These are phyloP conservation scores for Candolleomyces aberdarensis DNA, from an alignment of 768 basidiomycete genomes.

Conservation along the genomic window DNA sequence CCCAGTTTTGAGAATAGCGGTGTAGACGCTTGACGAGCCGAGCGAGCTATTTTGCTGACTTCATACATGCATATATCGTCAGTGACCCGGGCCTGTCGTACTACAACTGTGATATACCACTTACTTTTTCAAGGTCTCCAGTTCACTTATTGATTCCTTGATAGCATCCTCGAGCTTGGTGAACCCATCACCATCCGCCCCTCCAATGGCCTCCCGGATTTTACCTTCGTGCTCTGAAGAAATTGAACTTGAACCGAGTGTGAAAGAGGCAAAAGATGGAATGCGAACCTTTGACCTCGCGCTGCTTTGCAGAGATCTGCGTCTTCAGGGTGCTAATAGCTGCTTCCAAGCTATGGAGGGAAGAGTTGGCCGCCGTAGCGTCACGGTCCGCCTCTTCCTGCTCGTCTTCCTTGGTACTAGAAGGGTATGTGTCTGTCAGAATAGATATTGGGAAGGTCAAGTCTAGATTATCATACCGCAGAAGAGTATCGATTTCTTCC, in stretches of 20 bases:
- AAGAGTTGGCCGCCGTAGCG: conserved; percentile 46
- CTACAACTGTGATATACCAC: not conserved
- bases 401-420: conserved; percentile 69
- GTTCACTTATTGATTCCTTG: conserved; percentile 22
- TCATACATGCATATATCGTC: not conserved
- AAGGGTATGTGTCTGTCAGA: not conserved
- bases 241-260: not conserved
- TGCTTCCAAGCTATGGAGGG: conserved; percentile 62
- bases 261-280: not conserved
- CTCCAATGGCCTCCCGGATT: not conserved
- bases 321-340: conserved; percentile 55
- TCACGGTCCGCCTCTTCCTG: conserved; percentile 45
- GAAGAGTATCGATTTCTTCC: conserved; percentile 57
- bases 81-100: not conserved
- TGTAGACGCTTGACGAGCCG: conserved; percentile 36
- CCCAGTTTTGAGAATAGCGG: conserved; percentile 53
- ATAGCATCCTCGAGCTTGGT: conserved; percentile 25
- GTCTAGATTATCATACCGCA: conserved; percentile 42
- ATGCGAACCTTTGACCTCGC: conserved; percentile 8
- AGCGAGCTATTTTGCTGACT: not conserved
- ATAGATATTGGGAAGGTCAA: not conserved
- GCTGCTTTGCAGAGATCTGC: conserved; percentile 35
- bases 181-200: not conserved
- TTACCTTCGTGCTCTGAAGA: not conserved
- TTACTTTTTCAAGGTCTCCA: conserved; percentile 46